Evolutionary conservation across 495 filamentous ascomycete species (phyloP), one percentile per base, ranked within the genome.

Genomic region (Aspergillus ostianus): DNA sequence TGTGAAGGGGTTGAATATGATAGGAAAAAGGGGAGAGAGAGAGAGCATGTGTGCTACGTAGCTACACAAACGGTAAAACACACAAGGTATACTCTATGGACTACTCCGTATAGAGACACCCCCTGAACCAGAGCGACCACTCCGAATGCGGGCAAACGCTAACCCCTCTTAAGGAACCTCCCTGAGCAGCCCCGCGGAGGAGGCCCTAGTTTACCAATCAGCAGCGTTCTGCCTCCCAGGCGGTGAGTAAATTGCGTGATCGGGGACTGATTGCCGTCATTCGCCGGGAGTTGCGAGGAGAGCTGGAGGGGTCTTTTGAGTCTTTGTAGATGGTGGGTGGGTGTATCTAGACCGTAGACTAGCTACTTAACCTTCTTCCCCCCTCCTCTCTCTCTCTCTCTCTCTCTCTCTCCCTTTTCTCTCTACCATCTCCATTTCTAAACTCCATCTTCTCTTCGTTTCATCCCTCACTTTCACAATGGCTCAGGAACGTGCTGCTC

Each of bases 401-500:
- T 46, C 36, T 45, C 30, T 10, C 10, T 44, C 10, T 10, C 6
- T 44, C 32, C n/a, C 47, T 15, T 13, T 58, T 17, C 52, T 57
- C 61, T 54, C 30, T 46, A 26, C 17, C 26, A 55, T 52, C 27
- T 54, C 48, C 45, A 55, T 50, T 49, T 54, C 36, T 23, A n/a
- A 18, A 45, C 4, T 19, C 59, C 55, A 7, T 18, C 53, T 19
- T 36, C 44, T 56, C 46, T 41, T 29, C 41, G 27, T 8, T 41
- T 58, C 56, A 29, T 53, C 64, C 29, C 59, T 64, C 48, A 57
- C 59, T 29, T 52, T 70, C 69, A 82, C 72, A 77, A 84, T 84
- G 82, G 79, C 82, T 64, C 61, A 73, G 58, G 76, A 77, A 61
- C 74, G 73, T 57, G 61, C 76, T 57, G 61, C 76, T 73, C 80